Evolutionary conservation across 164 flowering plant genomes (phyloP).

Genomic region (Tetracentron sinense): DNA sequence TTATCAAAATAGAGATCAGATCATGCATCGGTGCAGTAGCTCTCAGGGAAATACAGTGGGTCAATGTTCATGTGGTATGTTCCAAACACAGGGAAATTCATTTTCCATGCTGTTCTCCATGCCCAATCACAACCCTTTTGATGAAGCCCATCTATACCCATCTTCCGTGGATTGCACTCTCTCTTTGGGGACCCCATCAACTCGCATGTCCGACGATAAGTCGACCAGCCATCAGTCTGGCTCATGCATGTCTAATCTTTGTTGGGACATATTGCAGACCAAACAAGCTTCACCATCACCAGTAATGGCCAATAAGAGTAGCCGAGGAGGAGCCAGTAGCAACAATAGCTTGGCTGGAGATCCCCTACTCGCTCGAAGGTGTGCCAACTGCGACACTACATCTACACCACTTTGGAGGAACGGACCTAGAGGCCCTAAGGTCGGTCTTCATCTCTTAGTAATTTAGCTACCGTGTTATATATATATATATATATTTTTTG

Average conservation of each 20-base stretch:
- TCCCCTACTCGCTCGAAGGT: slow-evolving; percentile 75
- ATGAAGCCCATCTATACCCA: slow-evolving; percentile 24
- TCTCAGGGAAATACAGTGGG: slow-evolving; percentile 32
- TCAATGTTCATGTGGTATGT: slow-evolving; percentile 50
- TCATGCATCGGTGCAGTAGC: slow-evolving; percentile 46
- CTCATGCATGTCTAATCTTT: slow-evolving; percentile 46
- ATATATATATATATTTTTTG: not conserved
- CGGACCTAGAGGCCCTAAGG: slow-evolving; percentile 99
- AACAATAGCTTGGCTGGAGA: slow-evolving; percentile 31
- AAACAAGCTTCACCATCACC: slow-evolving; percentile 25
- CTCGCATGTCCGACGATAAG: slow-evolving; percentile 41
- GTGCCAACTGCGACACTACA: slow-evolving; percentile 98
- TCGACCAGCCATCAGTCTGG: slow-evolving; percentile 13
- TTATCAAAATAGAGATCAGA: not conserved
- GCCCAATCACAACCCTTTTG: slow-evolving; percentile 25
- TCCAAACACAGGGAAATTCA: slow-evolving; percentile 26
- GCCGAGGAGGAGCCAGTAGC: slow-evolving; percentile 24
- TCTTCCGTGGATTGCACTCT: slow-evolving; percentile 93
- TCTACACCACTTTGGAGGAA: slow-evolving; percentile 99
- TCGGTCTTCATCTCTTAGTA: slow-evolving; percentile 2
- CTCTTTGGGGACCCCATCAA: slow-evolving; percentile 89
- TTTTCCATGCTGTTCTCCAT: slow-evolving; percentile 61
- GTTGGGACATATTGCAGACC: slow-evolving; percentile 59
- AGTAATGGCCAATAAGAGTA: slow-evolving; percentile 14
- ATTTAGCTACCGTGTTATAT: not conserved